phyloP scores from a whole-genome alignment of 768 basidiomycete genomes.

The Cubamyces sp. region DNA sequence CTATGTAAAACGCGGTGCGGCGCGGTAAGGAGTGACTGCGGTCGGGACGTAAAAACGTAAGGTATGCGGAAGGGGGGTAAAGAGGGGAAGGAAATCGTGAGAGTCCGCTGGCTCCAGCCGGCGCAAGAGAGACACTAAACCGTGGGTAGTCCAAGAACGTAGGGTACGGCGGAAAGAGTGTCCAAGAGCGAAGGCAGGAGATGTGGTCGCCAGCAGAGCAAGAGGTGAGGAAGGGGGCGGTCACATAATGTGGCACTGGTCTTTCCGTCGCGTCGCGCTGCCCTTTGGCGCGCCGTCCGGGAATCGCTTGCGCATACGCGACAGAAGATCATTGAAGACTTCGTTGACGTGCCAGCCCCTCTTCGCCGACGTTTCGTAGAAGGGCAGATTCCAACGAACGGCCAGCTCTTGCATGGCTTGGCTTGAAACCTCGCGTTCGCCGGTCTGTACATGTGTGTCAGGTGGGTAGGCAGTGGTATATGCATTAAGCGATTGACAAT shows the following conservation, averaged over 20 bases:
- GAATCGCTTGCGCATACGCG: constrained; percentile 72
- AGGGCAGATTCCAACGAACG: constrained; percentile 68
- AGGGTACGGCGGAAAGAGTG: not conserved
- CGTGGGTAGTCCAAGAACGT: not conserved
- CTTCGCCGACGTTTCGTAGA: constrained; percentile 90
- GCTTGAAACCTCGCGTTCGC: constrained; percentile 78
- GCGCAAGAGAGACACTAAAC: not conserved
- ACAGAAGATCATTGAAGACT: constrained; percentile 76
- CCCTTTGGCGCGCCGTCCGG: constrained; percentile 47
- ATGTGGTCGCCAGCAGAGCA: too few relatives aligned
- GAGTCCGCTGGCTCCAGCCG: not conserved
- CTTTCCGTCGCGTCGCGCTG: constrained; percentile 34
- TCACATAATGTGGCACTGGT: constrained; percentile 45
- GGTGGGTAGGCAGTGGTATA: not conserved
- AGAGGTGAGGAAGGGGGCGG: too few relatives aligned
- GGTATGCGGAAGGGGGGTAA: not conserved
- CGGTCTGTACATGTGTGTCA: constrained; percentile 34
- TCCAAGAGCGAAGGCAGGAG: not conserved
- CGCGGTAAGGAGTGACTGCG: constrained; percentile 15
- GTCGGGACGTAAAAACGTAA: constrained; percentile 19
- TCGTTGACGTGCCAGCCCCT: constrained; percentile 79
- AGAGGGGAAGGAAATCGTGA: not conserved
- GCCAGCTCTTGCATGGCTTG: constrained; percentile 66
- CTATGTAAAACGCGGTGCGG: constrained; percentile 2
- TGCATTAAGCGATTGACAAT: not conserved